Base-by-base conservation (phyloP, 352 stramenopile genomes). In the Phytophthora podocarpi region DNA sequence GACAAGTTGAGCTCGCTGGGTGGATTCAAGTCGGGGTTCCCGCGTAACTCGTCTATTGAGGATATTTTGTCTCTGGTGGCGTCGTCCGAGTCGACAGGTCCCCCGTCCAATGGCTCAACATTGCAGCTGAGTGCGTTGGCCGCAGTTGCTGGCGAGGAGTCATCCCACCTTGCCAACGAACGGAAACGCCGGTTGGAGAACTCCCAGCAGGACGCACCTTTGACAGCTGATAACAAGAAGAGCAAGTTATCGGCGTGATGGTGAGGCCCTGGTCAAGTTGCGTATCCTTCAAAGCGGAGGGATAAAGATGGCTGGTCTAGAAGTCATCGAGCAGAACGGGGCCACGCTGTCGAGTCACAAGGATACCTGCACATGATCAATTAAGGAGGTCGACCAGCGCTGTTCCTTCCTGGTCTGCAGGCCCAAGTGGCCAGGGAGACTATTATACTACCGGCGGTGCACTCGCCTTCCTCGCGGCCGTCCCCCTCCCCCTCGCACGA, bases 41-140 rank as follows among this genome's bases (percentile, higher is more conserved):
- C 85, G 13, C 85, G 85, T 26, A 94, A 94, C 64, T 95, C 86
- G 18, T 95, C 86, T 12, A 92, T 95, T 36, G 86, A 95, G 54
- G 86, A 95, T 52, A 95, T 95, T 64, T 55, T 95, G 42, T 95
- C 86, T 50, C 72, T 95, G 1, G 84, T 95, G 36, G 85, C 85
- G 16, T 90, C 82, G 28, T 93, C 83, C 3, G 83, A 93, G 66
- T 80, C 72, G n/a, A 73, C 69, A 4, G 71, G 79, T 34, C 41
- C 84, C 37, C 58, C 67, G 3, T 81, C 68, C 3, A 79, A 72
- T 60, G 77, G 78, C 32, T 92, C 82, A 16, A 76, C 78, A 43
- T 42, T 92, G 52, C 82, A 92, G 58, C 46, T 90, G 42, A 92
- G 72, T 47, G 80, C 83, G 20, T 45, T 92, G 26, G 83, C 80